A percentile compares a stretch with the other conserved stretches of the same genome.
These are phyloP conservation scores for Penicillium manginii DNA, from an alignment of 495 filamentous ascomycete genomes.

Conservation along the genomic window DNA sequence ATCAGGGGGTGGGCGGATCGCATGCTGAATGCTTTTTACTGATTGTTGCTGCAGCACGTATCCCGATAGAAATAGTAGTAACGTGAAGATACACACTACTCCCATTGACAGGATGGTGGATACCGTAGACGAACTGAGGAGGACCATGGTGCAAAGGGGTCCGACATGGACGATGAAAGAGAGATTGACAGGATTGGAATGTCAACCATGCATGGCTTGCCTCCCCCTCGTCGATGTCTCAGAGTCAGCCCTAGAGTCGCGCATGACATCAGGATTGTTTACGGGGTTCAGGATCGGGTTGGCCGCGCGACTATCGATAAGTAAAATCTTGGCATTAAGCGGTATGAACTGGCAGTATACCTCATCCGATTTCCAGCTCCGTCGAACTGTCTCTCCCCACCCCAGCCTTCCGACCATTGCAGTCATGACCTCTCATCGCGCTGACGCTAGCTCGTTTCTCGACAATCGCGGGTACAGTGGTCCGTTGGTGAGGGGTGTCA, in stretches of 20 bases:
- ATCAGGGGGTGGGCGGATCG: slow-evolving; percentile 50
- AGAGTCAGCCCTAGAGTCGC: slow-evolving; percentile 12
- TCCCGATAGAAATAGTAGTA: slow-evolving; percentile 69
- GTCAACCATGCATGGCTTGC: slow-evolving; percentile 18
- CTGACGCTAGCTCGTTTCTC: slow-evolving; percentile 74
- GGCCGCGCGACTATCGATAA: slow-evolving; percentile 53
- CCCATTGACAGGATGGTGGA: slow-evolving; percentile 48
- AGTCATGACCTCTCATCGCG: slow-evolving; percentile 59
- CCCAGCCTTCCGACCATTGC: not conserved
- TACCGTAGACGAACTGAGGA: slow-evolving; percentile 49
- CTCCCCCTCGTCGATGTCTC: slow-evolving; percentile 13
- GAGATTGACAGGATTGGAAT: slow-evolving; percentile 23
- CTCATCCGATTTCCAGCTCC: not conserved
- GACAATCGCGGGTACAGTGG: slow-evolving; percentile 79
- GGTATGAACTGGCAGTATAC: not conserved
- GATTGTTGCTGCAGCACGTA: slow-evolving; percentile 74
- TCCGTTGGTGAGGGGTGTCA: slow-evolving; percentile 72
- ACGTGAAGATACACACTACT: slow-evolving; percentile 63
- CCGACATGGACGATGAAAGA: slow-evolving; percentile 19
- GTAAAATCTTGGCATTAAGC: slow-evolving; percentile 27
- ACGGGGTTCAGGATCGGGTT: slow-evolving; percentile 28
- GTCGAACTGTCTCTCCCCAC: not conserved
- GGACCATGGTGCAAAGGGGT: slow-evolving; percentile 41
- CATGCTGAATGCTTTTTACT: slow-evolving; percentile 62
- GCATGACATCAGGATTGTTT: slow-evolving; percentile 37